Evolutionary conservation across 2,329 filamentous ascomycete species (phyloP).

Genomic region (Epichloe hybrida): DNA sequence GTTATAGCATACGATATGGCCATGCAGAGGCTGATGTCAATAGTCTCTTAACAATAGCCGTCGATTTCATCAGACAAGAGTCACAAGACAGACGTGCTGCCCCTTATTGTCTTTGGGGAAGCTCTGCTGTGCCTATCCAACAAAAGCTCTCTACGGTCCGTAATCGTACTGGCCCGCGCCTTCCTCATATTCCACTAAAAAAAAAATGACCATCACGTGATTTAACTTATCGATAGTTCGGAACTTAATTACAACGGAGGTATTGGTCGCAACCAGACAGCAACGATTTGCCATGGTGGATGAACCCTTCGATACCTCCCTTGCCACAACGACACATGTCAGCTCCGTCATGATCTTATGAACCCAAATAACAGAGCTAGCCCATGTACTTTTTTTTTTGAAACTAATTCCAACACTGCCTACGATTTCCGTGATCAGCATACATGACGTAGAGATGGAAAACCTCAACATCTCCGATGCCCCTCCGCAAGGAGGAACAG

Average conservation of each 20-base stretch:
- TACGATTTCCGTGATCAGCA: slow-evolving; percentile 1
- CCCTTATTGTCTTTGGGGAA: too few species aligned
- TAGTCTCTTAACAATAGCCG: background rate
- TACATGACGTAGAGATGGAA: slow-evolving; percentile 32
- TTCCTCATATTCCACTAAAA: slow-evolving; percentile 4
- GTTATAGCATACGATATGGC: background rate
- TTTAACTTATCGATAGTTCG: background rate
- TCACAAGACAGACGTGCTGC: background rate
- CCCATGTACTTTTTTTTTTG: background rate
- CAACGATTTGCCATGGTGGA: background rate
- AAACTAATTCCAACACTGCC: slow-evolving; percentile 1
- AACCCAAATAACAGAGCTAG: background rate
- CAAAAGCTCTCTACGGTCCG: background rate
- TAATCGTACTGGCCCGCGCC: background rate
- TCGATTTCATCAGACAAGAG: background rate
- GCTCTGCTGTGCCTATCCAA: too few species aligned
- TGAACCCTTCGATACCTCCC: background rate
- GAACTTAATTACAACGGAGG: background rate
- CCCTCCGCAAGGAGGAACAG: slow-evolving; percentile 26
- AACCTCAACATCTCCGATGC: slow-evolving; percentile 37
- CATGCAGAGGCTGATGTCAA: background rate
- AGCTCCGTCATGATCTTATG: background rate
- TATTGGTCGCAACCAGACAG: background rate
- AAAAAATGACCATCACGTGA: background rate
- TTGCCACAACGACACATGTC: background rate